Base-by-base conservation (phyloP, 1,284 basidiomycete genomes). In the Ceratobasidium theobromae region DNA sequence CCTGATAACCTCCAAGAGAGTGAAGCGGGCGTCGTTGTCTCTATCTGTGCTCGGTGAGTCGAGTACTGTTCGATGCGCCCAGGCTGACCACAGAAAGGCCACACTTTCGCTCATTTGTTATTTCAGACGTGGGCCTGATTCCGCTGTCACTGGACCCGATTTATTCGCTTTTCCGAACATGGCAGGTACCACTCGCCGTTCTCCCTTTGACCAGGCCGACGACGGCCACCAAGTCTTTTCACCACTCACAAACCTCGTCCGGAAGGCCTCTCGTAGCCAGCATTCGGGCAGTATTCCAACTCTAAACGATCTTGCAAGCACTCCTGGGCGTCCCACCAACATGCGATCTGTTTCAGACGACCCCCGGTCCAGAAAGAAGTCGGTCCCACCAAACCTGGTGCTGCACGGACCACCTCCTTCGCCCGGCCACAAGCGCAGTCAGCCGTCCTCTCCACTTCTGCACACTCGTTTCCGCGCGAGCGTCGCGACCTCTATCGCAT, bases 401-500 rank as follows among this genome's bases (percentile, higher is more conserved):
- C 51, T 55, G n/a, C 45, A 21, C 28, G 25, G 21, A 4, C 21
- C n/a, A 5, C 8, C 27, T 8, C 41, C 38, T 9, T 23, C n/a
- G 21, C 27, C 27, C 14, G 60, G 49, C 18, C 60, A 64, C 25
- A 33, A 49, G 23, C 60, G 60, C n/a, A 49, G 48, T 23, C 60
- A 64, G 33, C 83, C 81, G 1, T 75, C 77, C 14, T 87, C 84
- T 1, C 87, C 87, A 16, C 75, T 88, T 53, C 74, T 89, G 32
- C 87, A 89, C 71, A 81, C 85, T 27, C 78, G 76, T 68, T 88
- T 89, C 75, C 80, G 85, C 21, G 76, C 77, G 9, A 64, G 60
- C 49, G 60, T 64, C n/a, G 60, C 60, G 1, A 64, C 60, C 3
- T 64, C 60, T n/a, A 64, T 64, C 23, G 60, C 60, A 6, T 40